Evolutionary conservation across 2,329 filamentous ascomycete species (phyloP), one percentile per base, ranked within the genome.

Genomic region (Calonectria multiphialidica): DNA sequence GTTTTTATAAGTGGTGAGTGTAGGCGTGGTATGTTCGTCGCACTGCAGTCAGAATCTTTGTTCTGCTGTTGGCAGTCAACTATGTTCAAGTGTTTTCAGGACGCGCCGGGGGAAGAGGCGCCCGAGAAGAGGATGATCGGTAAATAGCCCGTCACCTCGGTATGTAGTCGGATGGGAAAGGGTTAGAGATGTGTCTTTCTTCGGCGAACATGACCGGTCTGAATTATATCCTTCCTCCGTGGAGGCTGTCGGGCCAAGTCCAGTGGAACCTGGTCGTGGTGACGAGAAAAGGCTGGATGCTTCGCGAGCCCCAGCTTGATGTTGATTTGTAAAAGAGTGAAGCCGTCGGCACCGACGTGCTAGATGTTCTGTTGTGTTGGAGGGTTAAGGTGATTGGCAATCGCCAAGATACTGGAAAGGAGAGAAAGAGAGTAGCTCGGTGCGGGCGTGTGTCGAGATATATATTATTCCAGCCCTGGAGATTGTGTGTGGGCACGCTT

Each of bases 101-200:
- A 73, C 73, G 72, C 76, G 75, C 67, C 69, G 74, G 74, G 53
- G 74, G 74, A 76, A 75, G 74, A 79, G 79, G 85, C 81, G 86
- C 85, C 86, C 84, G 83, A 83, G 82, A 85, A 83, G 86, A 86
- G 86, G 83, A 57, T 84, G 82, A 82, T 79, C 69, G 83, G 84
- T 83, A 83, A 86, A 30, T 5, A 81, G 82, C 85, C 85, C 83
- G 88, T 90, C 89, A 90, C 89, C 89, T 89, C 86, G 88, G 87
- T 89, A 89, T 90, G 86, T 88, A 87, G 86, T 90, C 88, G 88
- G 88, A 87, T 82, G 87, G 87, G 86, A 87, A 88, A 87, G 86
- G 87, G 84, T 86, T 88, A 83, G 84, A 86, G 83, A 83, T 85
- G 80, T 84, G 85, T 87, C 84, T 87, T 88, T 85, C 86, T 87